A percentile compares a stretch with the other conserved stretches of the same genome.
These are phyloP conservation scores for Suillus alpinus DNA, from an alignment of 768 basidiomycete genomes.

Conservation along the genomic window DNA sequence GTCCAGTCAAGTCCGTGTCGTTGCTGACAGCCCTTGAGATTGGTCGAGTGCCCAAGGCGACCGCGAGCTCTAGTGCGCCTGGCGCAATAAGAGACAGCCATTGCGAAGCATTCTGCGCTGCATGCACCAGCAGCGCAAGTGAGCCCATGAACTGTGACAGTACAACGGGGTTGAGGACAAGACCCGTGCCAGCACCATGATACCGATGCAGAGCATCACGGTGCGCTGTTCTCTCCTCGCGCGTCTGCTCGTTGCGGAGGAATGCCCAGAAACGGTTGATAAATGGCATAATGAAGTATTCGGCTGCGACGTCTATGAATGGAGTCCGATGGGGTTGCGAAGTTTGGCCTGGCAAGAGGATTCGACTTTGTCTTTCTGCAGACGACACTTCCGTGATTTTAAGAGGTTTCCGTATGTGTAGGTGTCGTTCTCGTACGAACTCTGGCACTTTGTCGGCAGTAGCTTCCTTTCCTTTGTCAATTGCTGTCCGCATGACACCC, in stretches of 20 bases:
- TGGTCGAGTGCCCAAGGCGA: constrained; percentile 71
- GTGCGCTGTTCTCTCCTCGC: constrained; percentile 67
- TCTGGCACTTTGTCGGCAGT: constrained; percentile 56
- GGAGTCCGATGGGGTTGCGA: constrained; percentile 23
- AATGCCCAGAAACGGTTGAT: constrained; percentile 96
- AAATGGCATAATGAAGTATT: constrained; percentile 85
- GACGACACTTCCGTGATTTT: constrained; percentile 43
- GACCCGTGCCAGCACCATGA: constrained; percentile 72
- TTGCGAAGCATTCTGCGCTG: constrained; percentile 73
- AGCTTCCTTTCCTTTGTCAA: constrained; percentile 57
- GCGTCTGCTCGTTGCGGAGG: constrained; percentile 77
- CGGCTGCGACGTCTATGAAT: constrained; percentile 76
- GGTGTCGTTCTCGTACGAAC: constrained; percentile 68
- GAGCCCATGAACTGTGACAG: constrained; percentile 76
- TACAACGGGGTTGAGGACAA: constrained; percentile 76
- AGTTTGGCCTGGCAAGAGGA: constrained; percentile 1
- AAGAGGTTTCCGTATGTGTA: constrained; percentile 56
- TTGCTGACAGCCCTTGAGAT: constrained; percentile 42
- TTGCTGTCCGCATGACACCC: constrained; percentile 57
- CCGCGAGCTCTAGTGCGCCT: constrained; percentile 77
- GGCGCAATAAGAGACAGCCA: constrained; percentile 84
- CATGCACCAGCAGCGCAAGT: constrained; percentile 77
- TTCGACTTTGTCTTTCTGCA: constrained; percentile 18
- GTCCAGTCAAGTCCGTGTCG: constrained; percentile 28
- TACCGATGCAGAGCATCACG: constrained; percentile 56